Percentiles rank a stretch among this genome's conserved stretches.
Conservation (phyloP, 2,329 filamentous ascomycete species). For the Zasmidium cellare region DNA sequence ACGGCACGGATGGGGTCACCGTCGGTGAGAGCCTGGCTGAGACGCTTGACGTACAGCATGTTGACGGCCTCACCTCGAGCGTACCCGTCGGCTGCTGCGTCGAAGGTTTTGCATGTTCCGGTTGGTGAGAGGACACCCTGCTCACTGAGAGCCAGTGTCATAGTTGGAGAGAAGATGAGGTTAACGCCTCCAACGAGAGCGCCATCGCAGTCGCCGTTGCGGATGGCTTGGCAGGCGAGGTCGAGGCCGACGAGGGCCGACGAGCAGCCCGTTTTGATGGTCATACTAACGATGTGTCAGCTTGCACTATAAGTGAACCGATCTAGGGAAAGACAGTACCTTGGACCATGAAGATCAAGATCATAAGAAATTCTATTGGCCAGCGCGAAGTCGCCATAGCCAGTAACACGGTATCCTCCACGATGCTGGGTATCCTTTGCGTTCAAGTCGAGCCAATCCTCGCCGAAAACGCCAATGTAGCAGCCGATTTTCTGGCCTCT, state of each 20-base stretch:
- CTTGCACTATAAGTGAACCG: neutral
- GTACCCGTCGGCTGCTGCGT: constrained; percentile 48
- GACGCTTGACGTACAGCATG: constrained; percentile 51
- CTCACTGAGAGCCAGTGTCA: constrained; percentile 12
- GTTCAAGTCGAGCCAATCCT: constrained; percentile 16
- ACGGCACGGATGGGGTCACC: constrained; percentile 11
- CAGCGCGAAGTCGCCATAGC: constrained; percentile 7
- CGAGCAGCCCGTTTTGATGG: constrained; percentile 39
- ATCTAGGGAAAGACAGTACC: constrained; percentile 26
- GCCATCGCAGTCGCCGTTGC: constrained; percentile 20
- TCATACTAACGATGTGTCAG: neutral
- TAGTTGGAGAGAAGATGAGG: constrained; percentile 14
- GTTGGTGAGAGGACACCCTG: neutral
- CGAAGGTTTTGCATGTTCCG: neutral
- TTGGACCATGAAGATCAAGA: constrained; percentile 32
- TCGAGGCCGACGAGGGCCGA: constrained; percentile 39
- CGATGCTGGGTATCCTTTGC: constrained; percentile 8
- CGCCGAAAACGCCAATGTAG: constrained; percentile 13
- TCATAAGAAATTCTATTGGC: constrained; percentile 20
- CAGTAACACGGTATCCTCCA: constrained; percentile 15
- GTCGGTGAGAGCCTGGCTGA: constrained; percentile 42
- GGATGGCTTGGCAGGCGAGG: constrained; percentile 30
- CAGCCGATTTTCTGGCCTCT: constrained; percentile 7
- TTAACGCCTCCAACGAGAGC: constrained; percentile 23
- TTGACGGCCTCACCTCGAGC: constrained; percentile 56